Percentiles rank a stretch among this genome's conserved stretches.
Evolutionary conservation across 495 filamentous ascomycete species (phyloP).

Genomic region (Lophiostoma macrostomum): DNA sequence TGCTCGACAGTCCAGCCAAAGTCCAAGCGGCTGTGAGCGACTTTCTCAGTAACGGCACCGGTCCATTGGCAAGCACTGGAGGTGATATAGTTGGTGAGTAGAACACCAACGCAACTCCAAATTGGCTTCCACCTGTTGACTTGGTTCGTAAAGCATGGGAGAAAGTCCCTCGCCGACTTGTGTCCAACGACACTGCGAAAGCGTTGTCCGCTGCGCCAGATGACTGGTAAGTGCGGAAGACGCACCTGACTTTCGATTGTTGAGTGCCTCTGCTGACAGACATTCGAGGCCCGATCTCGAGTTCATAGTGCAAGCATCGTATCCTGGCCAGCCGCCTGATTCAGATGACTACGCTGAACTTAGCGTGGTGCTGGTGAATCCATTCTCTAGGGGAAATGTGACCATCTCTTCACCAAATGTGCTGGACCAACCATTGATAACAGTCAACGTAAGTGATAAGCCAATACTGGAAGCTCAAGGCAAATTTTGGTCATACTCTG

Average conservation of each 20-base stretch:
- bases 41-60: conserved; percentile 18
- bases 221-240: too few relatives aligned
- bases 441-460: too few relatives aligned
- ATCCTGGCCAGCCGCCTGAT: background rate
- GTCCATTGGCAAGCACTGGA: conserved; percentile 27
- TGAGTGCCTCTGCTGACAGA: too few relatives aligned
- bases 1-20: conserved; percentile 5
- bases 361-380: background rate
- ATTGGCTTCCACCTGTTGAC: background rate
- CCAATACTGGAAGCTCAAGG: too few relatives aligned
- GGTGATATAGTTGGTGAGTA: conserved; percentile 15
- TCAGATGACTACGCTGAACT: background rate
- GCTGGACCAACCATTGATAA: conserved; percentile 7
- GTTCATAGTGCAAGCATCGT: background rate
- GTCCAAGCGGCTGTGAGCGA: conserved; percentile 3
- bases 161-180: conserved; percentile 22
- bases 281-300: conserved; percentile 25
- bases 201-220: background rate
- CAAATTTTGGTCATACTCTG: too few relatives aligned
- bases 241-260: too few relatives aligned
- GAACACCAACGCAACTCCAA: background rate
- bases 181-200: conserved; percentile 38
- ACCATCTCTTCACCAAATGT: conserved; percentile 4
- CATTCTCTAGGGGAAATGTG: conserved; percentile 12
- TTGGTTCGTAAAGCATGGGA: conserved; percentile 19